Conservation (phyloP, 768 basidiomycete species). For the Butyriboletus loyo region DNA sequence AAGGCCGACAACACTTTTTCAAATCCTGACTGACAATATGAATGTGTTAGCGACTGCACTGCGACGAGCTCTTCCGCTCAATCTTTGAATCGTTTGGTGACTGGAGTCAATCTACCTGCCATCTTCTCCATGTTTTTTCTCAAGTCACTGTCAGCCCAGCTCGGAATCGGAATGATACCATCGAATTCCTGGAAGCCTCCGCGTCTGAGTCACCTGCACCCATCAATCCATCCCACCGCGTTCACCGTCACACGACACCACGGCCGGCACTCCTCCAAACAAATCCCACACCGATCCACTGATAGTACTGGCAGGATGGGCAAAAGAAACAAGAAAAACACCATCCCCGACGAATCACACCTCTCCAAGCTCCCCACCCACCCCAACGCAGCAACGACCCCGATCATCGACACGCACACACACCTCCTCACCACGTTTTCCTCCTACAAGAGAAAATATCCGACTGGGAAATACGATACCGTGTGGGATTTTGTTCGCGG, state of each 20-base stretch:
- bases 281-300: neutral
- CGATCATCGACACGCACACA: slow-evolving; percentile 82
- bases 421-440: slow-evolving; percentile 76
- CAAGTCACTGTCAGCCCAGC: neutral
- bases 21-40: too few species aligned
- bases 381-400: slow-evolving; percentile 15
- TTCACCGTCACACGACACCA: slow-evolving; percentile 25
- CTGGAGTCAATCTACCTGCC: too few species aligned
- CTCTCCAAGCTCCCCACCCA: slow-evolving; percentile 32
- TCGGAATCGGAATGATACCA: neutral
- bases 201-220: neutral
- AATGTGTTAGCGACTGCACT: too few species aligned
- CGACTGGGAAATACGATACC: slow-evolving; percentile 47
- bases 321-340: slow-evolving; percentile 38
- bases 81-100: too few species aligned
- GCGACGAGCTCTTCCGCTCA: too few species aligned
- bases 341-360: slow-evolving; percentile 31
- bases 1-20: too few species aligned
- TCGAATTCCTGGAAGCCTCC: neutral
- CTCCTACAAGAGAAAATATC: slow-evolving; percentile 61
- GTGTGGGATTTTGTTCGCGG: slow-evolving; percentile 69
- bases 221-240: neutral
- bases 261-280: slow-evolving; percentile 37
- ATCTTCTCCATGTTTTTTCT: neutral
- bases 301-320: slow-evolving; percentile 34